Evolutionary conservation across 2,329 filamentous ascomycete genomes (phyloP).

Genomic region (Emydomyces testavorans): DNA sequence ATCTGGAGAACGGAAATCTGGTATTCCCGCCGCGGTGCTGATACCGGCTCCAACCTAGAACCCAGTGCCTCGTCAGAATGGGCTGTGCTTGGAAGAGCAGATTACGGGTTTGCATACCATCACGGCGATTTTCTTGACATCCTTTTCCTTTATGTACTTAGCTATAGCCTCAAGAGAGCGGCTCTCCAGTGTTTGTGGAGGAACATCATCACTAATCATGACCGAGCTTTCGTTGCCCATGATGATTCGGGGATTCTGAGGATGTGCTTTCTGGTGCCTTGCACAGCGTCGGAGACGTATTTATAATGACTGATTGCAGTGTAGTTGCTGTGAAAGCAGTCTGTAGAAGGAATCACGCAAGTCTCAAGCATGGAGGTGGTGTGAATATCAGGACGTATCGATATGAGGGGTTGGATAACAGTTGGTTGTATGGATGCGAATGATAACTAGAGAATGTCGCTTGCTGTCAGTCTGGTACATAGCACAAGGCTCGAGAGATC

Average conservation of each 20-base stretch:
- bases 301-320: background rate
- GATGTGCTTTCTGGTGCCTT: background rate
- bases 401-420: background rate
- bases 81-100: background rate
- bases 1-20: conserved; percentile 86
- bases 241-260: background rate
- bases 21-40: conserved; percentile 51
- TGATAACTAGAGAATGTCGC: too few relatives aligned
- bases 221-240: conserved; percentile 83
- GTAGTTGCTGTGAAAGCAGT: background rate
- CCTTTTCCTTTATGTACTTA: conserved; percentile 62
- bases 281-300: background rate
- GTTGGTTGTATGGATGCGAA: too few relatives aligned
- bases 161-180: conserved; percentile 65
- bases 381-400: background rate
- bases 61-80: background rate
- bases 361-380: background rate
- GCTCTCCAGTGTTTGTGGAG: conserved; percentile 53
- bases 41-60: conserved; percentile 71
- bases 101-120: conserved; percentile 42
- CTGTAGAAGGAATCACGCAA: background rate
- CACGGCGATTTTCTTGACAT: conserved; percentile 62
- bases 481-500: too few relatives aligned
- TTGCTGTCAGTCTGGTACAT: too few relatives aligned
- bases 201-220: conserved; percentile 51